Conservation (phyloP, 2,329 filamentous ascomycete species). For the Monosporascus sp. region DNA sequence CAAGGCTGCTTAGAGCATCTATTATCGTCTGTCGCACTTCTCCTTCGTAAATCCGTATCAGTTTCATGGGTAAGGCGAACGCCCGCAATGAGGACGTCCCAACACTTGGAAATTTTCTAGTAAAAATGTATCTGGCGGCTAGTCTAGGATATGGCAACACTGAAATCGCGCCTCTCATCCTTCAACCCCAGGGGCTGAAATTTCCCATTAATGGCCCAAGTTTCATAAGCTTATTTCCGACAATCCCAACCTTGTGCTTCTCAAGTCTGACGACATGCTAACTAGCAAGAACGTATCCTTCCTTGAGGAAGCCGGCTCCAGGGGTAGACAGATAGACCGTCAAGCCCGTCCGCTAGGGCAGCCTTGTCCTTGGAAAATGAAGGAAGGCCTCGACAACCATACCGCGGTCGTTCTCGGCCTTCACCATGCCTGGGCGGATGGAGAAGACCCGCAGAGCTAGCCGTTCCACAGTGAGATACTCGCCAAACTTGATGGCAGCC, state of each 20-base stretch:
- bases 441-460: constrained; percentile 20
- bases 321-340: constrained; percentile 23
- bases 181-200: neutral
- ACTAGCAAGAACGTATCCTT: constrained; percentile 28
- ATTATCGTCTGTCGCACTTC: no score
- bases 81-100: no score
- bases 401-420: constrained; percentile 13
- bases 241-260: constrained; percentile 23
- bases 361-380: constrained; percentile 26
- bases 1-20: no score
- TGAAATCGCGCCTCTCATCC: neutral
- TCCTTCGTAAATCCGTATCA: no score
- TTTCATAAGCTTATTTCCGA: constrained; percentile 18
- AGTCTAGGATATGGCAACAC: no score
- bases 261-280: constrained; percentile 31
- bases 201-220: neutral
- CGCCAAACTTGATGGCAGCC: constrained; percentile 18
- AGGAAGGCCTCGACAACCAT: constrained; percentile 9
- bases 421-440: constrained; percentile 20
- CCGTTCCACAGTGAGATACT: constrained; percentile 19
- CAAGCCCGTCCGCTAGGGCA: constrained; percentile 25
- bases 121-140: no score
- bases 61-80: no score
- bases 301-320: constrained; percentile 29
- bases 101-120: no score